Base-by-base conservation (phyloP, 106 monocot genomes). In the Phalaenopsis aphrodite region DNA sequence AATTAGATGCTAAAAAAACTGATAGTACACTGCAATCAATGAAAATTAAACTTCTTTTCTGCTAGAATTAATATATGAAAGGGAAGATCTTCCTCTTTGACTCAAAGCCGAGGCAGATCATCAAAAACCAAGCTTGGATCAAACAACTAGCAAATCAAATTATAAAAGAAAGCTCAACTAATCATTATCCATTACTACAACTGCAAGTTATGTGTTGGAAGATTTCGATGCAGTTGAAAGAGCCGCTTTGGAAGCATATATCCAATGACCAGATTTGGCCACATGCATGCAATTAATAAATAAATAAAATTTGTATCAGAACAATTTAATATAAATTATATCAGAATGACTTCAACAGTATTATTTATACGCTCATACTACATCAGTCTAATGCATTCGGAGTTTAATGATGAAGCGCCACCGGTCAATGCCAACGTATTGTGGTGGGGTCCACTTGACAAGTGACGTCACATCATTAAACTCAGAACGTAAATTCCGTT, bases 211-310 rank as follows among this genome's bases (percentile, higher is more conserved):
- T 11, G 69, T 10, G 12, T 39, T 8, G 11, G 38, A 69, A 69
- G 8, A 69, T 69, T 39, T 69, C 39, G 30, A 69, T 69, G 69
- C 69, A 38, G 37, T 69, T 37, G 69, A 69, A 69, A 69, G 38
- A 0, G 1, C 38, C 5, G 14, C 69, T 15, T 37, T 2, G 1
- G 38, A 69, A 61, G 21, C 8, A 61, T 45, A 6, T 57, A 57
- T 69, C 38, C 39, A 69, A 69, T 2, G 8, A 61, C 11, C 14
- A 37, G 69, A 15, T 15, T 39, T 30, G 10, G 3, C 24, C 66
- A 66, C 66, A 66, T 66, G 66, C 66, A 66, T 66, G 66, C 3
- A 8, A 30, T 69, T 9, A 30, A 68, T 68, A 8, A 36, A 57
- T 9, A 45, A 4, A 0, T 0, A 45, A 45, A 45, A 45, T 45